Evolutionary conservation across 73 alveolate species (phyloP), one percentile per base, ranked within the genome.

Genomic region (Paramecium sexaurelia): DNA sequence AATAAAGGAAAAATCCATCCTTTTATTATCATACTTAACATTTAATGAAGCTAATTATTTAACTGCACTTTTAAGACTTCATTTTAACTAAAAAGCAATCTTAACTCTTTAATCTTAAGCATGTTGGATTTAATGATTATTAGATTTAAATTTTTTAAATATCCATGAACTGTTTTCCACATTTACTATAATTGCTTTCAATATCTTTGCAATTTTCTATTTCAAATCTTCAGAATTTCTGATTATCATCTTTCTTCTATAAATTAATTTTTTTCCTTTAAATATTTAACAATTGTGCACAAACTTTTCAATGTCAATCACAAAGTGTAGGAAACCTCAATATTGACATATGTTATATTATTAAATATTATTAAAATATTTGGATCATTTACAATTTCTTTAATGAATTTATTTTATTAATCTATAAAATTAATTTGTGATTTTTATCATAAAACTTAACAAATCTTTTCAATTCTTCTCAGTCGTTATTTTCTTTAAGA

Each of bases 271-370:
- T 41, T 61, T 61, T 61, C 11, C 83, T 61, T 10, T 26, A 27
- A 61, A 22, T 6, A 13, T 29, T 10, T 13, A 26, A 29, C n/a
- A 26, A 26, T 5, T 26, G 26, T n/a, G n/a, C n/a, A n/a, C 26
- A 51, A 51, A 61, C 83, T 15, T 61, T 61, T 11, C 26, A 20
- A 61, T 17, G 20, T 45, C 83, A 61, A 11, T 26, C 47, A 26
- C 83, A 41, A 26, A 61, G 83, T 5, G 83, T 61, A 26, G 83
- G 83, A 61, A 61, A 61, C 9, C 83, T 61, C 83, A 6, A 61
- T 29, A 3, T 61, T 32, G 20, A 15, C 83, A 61, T 61, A 0
- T 51, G 7, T 17, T 51, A n/a, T 17, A 51, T 51, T 17, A n/a
- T 5, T 51, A 51, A 17, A 43, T 39, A 13, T 51, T 15, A 51